Evolutionary conservation across 352 stramenopile species (phyloP), one percentile per base, ranked within the genome.

Genomic region (Phytophthora parvispora): DNA sequence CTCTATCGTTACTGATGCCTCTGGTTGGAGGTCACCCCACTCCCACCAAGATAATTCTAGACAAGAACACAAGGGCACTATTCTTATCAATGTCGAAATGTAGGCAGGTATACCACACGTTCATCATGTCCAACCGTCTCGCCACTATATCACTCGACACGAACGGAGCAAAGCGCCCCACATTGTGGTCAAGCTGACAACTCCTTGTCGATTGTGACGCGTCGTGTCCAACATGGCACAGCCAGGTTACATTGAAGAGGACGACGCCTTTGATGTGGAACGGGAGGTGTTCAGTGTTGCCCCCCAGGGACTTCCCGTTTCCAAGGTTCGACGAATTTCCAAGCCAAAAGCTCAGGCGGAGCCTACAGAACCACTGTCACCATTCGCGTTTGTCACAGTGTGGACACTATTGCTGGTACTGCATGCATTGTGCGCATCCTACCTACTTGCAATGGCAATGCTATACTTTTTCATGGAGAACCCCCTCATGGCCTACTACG

Each of bases 401-500:
- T 74, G 69, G 69, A 2, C 64, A 4, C 25, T 77, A 16, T n/a
- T 73, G 1, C 32, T 77, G 32, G 12, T 8, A 49, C 40, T 67
- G 10, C 69, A 74, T 49, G 69, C 59, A 2, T 13, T 73, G 9
- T 77, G 64, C n/a, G 60, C 54, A 4, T 12, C 22, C 13, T 80
- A 68, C 16, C 43, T 80, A 16, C 22, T 77, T 2, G 64, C 64
- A 0, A 64, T 60, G 36, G 40, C 55, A 12, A 18, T 67, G 3
- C 50, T 84, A 16, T 75, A 87, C 43, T 75, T 65, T 48, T 77
- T 78, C 54, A 65, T 87, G 51, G 69, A 79, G 34, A 64, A 75
- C 4, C 78, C 73, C 8, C 74, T 75, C 47, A 80, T 89, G 73
- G 65, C 59, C 27, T 89, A 86, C 68, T 87, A 87, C 60, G 47